Evolutionary conservation across 2,329 filamentous ascomycete species (phyloP), one percentile per base, ranked within the genome.

Genomic region (Boeremia exigua): DNA sequence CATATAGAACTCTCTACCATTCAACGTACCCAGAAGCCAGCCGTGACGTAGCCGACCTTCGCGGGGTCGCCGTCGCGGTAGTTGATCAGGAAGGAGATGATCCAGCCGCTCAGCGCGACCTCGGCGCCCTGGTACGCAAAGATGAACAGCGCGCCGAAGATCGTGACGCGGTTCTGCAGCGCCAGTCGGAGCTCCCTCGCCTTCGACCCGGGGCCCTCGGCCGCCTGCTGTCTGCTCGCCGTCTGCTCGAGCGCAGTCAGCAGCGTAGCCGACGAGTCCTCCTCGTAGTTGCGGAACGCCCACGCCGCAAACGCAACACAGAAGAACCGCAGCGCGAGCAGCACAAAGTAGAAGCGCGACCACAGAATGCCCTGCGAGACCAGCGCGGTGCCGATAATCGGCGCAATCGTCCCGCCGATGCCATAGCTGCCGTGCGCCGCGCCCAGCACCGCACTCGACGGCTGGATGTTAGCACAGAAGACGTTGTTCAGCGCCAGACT

Each of bases 61-160:
- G 83, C 80, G 6, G 90, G 89, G 63, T 89, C 82, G 12, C 90
- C 91, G 53, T 86, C 79, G 33, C 91, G 87, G 59, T 86, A 84
- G 45, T 84, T 83, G 74, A 95, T 92, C 34, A 96, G 79, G 78
- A 93, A 96, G 2, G 89, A 92, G 59, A 94, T 92, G 44, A 94
- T 88, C 92, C 91, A 96, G 48, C 91, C 91, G 0, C 88, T 91
- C 61, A 94, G 90, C 12, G 87, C 88, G 14, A 96, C 91, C 75
- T 96, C 91, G 32, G 89, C 88, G 30, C 91, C 91, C 75, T 95
- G 90, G 73, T 96, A 96, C 25, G 87, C 86, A 72, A 96, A 95
- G 73, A 95, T 90, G 79, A 95, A 95, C 9, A 91, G 73, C 0
- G 91, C 88, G 3, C 90, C 90, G 0, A 95, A 81, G 1, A 95